A percentile compares a stretch with the other conserved stretches of the same genome.
Conservation (phyloP, 2,329 filamentous ascomycete genomes). For the Phialophora chinensis region DNA sequence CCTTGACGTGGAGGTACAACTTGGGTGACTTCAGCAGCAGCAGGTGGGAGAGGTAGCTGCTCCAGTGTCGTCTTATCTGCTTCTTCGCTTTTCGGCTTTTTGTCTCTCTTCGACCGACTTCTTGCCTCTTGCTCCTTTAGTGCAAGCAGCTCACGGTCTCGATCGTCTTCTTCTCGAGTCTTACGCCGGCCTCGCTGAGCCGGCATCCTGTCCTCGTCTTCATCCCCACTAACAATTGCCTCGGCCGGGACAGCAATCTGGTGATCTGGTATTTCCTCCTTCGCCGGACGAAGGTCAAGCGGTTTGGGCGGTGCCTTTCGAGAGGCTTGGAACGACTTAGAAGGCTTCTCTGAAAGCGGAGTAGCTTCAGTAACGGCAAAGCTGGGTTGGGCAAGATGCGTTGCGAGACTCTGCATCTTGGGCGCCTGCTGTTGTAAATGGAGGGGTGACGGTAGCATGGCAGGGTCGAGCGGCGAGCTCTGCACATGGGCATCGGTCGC, state of each 20-base stretch:
- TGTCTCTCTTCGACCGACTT: constrained; percentile 75
- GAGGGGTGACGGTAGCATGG: constrained; percentile 36
- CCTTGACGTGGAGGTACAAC: constrained; percentile 35
- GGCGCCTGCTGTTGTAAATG: constrained; percentile 28
- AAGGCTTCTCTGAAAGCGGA: constrained; percentile 55
- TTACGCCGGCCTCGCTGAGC: constrained; percentile 75
- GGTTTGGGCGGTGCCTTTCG: constrained; percentile 87
- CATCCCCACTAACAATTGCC: constrained; percentile 25
- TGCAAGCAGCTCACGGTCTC: constrained; percentile 72
- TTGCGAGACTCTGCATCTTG: constrained; percentile 29
- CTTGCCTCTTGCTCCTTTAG: constrained; percentile 70
- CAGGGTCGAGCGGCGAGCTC: constrained; percentile 32
- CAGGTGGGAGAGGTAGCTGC: constrained; percentile 20
- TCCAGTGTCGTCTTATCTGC: constrained; percentile 42
- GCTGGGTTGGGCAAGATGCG: constrained; percentile 30
- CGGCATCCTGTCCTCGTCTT: constrained; percentile 41
- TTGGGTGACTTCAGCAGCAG: constrained; percentile 16
- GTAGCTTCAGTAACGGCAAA: constrained; percentile 45
- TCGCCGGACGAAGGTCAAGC: constrained; percentile 67
- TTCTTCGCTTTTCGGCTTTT: constrained; percentile 59
- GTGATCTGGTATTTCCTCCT: constrained; percentile 34
- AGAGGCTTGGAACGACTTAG: constrained; percentile 62
- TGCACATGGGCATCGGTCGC: background rate
- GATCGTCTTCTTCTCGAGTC: constrained; percentile 87
- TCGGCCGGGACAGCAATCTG: constrained; percentile 20